Conservation (phyloP, 2,329 filamentous ascomycete genomes). For the Grosmannia huntii region DNA sequence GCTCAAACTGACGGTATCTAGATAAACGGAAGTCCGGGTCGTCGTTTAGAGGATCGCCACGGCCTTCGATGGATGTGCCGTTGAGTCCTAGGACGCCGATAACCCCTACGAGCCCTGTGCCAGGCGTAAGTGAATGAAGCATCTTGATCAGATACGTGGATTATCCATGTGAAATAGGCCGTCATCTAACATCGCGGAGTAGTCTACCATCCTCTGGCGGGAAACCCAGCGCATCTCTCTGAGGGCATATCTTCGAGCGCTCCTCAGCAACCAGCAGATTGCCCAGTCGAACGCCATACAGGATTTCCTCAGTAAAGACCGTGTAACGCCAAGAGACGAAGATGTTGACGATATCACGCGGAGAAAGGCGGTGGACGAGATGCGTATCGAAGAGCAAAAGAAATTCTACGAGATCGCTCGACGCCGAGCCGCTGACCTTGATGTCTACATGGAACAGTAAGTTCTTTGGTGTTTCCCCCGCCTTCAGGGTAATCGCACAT, state of each 20-base stretch:
- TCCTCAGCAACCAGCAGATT: slow-evolving; percentile 74
- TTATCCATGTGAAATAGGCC: not conserved
- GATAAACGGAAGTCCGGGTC: slow-evolving; percentile 26
- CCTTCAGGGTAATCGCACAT: not conserved
- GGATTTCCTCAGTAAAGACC: slow-evolving; percentile 67
- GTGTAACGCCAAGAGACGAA: slow-evolving; percentile 64
- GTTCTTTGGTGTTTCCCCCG: slow-evolving; percentile 19
- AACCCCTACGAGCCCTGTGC: not conserved
- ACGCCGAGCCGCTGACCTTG: slow-evolving; percentile 78
- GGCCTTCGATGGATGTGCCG: slow-evolving; percentile 30
- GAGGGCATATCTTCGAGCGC: slow-evolving; percentile 74
- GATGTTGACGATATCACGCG: slow-evolving; percentile 70
- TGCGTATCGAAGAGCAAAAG: slow-evolving; percentile 81
- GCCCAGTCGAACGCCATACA: slow-evolving; percentile 71
- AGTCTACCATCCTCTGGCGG: slow-evolving; percentile 53
- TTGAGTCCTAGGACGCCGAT: slow-evolving; percentile 12
- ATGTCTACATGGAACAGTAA: slow-evolving; percentile 95
- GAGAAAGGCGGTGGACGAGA: slow-evolving; percentile 73
- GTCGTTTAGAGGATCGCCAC: slow-evolving; percentile 24
- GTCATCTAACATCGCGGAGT: not conserved
- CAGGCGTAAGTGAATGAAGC: not conserved
- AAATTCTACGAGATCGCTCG: slow-evolving; percentile 92
- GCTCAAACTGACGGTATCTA: not conserved
- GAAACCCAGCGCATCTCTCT: slow-evolving; percentile 88
- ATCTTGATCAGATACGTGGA: slow-evolving; percentile 13